Base-by-base conservation (phyloP, 2,329 filamentous ascomycete genomes). In the Epichloe typhina region DNA sequence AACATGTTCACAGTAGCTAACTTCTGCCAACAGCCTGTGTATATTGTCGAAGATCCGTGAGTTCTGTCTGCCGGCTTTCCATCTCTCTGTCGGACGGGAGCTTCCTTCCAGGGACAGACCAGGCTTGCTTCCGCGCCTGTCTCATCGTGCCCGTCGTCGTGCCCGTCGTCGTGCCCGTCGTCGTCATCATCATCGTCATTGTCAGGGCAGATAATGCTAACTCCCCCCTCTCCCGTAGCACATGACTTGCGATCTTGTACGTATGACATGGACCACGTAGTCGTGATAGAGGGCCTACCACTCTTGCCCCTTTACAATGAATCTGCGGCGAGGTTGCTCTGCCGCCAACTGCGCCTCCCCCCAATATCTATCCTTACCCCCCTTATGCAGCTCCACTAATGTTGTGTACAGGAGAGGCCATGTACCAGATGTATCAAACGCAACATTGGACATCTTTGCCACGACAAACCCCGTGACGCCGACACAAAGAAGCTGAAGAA, bases 381-480 rank as follows among this genome's bases (percentile, higher is more conserved):
- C 47, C 26, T 51, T 53, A 42, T 50, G 50, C 47, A 47, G 44
- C 50, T 52, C 47, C 56, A 57, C 64, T 66, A 55, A 66, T 57
- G 52, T 46, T 52, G 53, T 59, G 54, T 50, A 58, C 68, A 94
- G 88, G 88, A 95, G 74, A 84, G 93, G 66, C 93, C 93, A 63
- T 98, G 93, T 78, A 91, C 88, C 62, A 82, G 93, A 71, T 98
- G 93, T 75, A 88, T 97, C 71, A 98, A 97, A 73, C 84, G 93
- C 64, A 95, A 95, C 72, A 98, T 98, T 68, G 93, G 91, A 62
- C 93, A 98, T 70, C 78, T 98, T 58, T 98, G 93, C 70, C 93
- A 96, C 72, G 93, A 98, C 70, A 93, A 97, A 70, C 91, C 90
- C 59, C 84, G 91, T 68, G 91, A 98, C 63, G 75, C 82, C 58